A percentile compares a stretch with the other conserved stretches of the same genome.
These are phyloP conservation scores for Apiospora rasikravindrae DNA, from an alignment of 2,329 filamentous ascomycete species.

Conservation along the genomic window DNA sequence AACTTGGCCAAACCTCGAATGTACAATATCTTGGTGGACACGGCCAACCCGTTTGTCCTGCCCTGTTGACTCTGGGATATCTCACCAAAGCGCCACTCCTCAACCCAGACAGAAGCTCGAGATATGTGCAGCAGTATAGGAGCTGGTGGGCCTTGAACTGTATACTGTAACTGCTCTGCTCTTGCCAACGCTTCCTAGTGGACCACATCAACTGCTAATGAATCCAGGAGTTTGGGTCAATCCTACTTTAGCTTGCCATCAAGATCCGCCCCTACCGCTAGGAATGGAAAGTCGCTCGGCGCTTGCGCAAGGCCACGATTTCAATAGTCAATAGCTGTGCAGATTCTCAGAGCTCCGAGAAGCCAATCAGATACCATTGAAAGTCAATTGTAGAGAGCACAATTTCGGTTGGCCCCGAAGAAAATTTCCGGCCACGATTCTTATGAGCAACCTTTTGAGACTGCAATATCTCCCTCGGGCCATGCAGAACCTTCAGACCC, in stretches of 20 bases:
- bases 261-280: background rate
- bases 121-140: background rate
- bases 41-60: background rate
- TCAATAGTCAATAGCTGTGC: conserved; percentile 5
- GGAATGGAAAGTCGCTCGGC: background rate
- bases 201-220: background rate
- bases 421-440: conserved; percentile 10
- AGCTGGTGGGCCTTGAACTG: background rate
- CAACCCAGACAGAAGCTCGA: background rate
- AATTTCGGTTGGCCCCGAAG: conserved; percentile 13
- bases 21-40: background rate
- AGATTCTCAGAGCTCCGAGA: background rate
- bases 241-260: conserved; percentile 13
- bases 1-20: background rate
- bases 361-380: background rate
- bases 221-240: conserved; percentile 15
- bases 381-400: background rate
- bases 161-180: background rate
- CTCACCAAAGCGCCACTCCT: background rate
- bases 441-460: background rate
- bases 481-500: background rate
- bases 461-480: background rate
- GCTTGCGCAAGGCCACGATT: conserved; percentile 9
- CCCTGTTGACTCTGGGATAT: background rate
- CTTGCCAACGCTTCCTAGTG: conserved; percentile 7